These are phyloP conservation scores for Zasmidium angulare DNA, from an alignment of 2,329 filamentous ascomycete genomes.

Conservation along the genomic window DNA sequence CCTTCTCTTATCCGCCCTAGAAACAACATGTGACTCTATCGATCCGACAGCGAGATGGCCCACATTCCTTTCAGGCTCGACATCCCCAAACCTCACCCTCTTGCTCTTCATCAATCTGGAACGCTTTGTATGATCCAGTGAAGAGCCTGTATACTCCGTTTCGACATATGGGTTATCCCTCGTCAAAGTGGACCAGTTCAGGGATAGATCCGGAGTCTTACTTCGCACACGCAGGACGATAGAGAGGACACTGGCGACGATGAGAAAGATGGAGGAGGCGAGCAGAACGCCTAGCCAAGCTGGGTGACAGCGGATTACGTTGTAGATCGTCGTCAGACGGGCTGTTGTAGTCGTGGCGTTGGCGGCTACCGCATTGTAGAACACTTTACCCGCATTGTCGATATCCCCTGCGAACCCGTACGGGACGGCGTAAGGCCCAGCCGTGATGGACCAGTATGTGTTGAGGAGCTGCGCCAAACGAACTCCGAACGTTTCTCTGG, in stretches of 20 bases:
- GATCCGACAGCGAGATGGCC: neutral
- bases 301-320: neutral
- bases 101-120: neutral
- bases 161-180: constrained; percentile 3
- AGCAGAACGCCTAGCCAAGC: constrained; percentile 3
- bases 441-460: neutral
- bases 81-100: constrained; percentile 4
- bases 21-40: too few relatives aligned
- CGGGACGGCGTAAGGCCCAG: neutral
- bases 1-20: too few relatives aligned
- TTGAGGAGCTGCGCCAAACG: neutral
- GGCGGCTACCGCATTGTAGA: neutral
- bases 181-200: constrained; percentile 7
- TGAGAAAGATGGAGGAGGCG: neutral
- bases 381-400: too few relatives aligned
- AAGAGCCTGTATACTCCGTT: neutral
- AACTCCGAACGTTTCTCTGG: neutral
- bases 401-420: neutral
- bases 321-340: neutral
- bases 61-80: neutral
- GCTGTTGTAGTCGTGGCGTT: neutral
- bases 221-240: neutral
- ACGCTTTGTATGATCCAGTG: neutral
- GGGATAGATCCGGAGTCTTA: constrained; percentile 4
- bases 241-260: neutral